A percentile compares a stretch with the other conserved stretches of the same genome.
Conservation (phyloP, 1,139 yeast genomes). For the Candida pseudocylindracea region DNA sequence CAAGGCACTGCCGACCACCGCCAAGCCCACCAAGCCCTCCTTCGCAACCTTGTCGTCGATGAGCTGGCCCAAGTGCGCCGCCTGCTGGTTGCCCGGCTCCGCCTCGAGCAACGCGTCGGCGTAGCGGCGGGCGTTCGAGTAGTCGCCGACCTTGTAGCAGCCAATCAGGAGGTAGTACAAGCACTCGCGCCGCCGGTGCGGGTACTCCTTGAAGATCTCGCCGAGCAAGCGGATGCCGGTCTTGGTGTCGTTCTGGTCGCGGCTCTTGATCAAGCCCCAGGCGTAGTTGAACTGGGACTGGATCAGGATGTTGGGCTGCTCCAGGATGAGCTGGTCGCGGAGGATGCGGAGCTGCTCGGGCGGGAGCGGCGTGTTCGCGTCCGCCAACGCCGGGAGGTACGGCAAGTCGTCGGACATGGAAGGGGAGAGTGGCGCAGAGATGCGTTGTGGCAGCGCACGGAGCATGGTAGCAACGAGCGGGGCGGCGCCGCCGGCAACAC, state of each 20-base stretch:
- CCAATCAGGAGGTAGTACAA: conserved; percentile 78
- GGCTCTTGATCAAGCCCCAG: conserved; percentile 81
- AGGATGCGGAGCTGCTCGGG: conserved; percentile 56
- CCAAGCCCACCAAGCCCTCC: conserved; percentile 77
- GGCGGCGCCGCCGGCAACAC: too few relatives aligned
- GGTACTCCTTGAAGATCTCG: conserved; percentile 53
- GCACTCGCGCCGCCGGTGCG: conserved; percentile 73
- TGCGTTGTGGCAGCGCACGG: too few relatives aligned
- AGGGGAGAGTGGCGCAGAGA: too few relatives aligned
- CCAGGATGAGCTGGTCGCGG: conserved; percentile 57
- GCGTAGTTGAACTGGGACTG: conserved; percentile 87
- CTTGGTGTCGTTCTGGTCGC: conserved; percentile 36
- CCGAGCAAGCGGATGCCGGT: conserved; percentile 63
- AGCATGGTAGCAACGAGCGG: too few relatives aligned
- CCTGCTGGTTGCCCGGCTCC: conserved; percentile 77
- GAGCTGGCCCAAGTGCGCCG: conserved; percentile 41
- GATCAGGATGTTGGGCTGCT: conserved; percentile 51
- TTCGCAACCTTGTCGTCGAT: conserved; percentile 72
- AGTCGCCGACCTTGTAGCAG: conserved; percentile 74
- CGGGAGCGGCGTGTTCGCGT: conserved; percentile 34
- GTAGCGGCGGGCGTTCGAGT: conserved; percentile 66
- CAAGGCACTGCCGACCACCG: conserved; percentile 16
- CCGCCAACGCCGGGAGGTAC: conserved; percentile 15
- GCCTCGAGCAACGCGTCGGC: conserved; percentile 52
- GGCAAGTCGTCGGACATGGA: too few relatives aligned